Evolutionary conservation across 2,329 filamentous ascomycete species (phyloP).

Genomic region (Ceratocystis harringtonii): DNA sequence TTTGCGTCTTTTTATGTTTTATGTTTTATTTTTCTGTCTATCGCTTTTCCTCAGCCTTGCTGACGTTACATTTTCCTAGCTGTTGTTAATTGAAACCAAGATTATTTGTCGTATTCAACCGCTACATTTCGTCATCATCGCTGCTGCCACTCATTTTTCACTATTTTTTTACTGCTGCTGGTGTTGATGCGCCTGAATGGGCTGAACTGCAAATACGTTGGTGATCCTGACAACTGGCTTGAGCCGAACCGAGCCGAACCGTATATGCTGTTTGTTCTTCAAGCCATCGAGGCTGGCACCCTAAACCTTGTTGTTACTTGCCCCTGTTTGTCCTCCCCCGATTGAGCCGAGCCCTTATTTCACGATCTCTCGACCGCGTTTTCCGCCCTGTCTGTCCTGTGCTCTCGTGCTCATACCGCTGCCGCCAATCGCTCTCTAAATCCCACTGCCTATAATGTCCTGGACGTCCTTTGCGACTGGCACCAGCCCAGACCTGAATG

Average conservation of each 20-base stretch:
- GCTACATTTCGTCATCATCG: too few species aligned
- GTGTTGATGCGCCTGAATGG: too few species aligned
- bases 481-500: conserved; percentile 17
- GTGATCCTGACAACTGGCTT: too few species aligned
- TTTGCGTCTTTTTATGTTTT: neutral
- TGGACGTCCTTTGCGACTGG: conserved; percentile 9
- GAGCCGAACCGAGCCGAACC: too few species aligned
- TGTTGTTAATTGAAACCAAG: too few species aligned
- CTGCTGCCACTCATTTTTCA: too few species aligned
- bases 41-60: neutral
- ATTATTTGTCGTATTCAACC: too few species aligned
- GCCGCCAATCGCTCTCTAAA: neutral
- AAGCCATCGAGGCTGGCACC: neutral
- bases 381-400: too few species aligned
- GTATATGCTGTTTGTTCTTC: neutral
- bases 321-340: neutral
- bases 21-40: neutral
- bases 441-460: conserved; percentile 1
- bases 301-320: neutral
- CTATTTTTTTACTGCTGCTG: too few species aligned
- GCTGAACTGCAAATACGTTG: too few species aligned
- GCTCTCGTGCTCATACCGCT: too few species aligned
- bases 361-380: neutral
- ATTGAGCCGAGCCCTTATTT: neutral
- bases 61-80: too few species aligned